A percentile compares a stretch with the other conserved stretches of the same genome.
Conservation (phyloP, 176 grass and related monocot species). For the Juncus effusus region DNA sequence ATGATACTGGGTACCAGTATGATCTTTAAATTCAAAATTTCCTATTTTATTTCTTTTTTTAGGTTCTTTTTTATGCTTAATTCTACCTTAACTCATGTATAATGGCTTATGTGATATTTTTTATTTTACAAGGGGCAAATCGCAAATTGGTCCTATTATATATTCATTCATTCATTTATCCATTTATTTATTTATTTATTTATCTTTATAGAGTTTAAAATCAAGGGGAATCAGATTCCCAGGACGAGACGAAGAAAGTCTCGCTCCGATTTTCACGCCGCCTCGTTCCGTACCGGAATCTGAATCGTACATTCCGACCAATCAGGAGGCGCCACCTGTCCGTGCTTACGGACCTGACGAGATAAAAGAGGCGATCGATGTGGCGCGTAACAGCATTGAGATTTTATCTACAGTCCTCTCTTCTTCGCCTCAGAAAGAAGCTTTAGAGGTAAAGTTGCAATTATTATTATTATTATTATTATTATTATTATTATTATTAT, state of each 20-base stretch:
- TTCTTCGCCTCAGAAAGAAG: constrained; percentile 77
- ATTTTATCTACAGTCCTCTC: constrained; percentile 88
- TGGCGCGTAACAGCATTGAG: constrained; percentile 80
- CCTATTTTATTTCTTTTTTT: not conserved
- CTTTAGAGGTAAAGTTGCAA: constrained; percentile 74
- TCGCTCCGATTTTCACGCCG: constrained; percentile 91
- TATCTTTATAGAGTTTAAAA: constrained; percentile 67
- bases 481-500: too few species aligned
- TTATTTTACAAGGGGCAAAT: too few species aligned
- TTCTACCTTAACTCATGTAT: not conserved
- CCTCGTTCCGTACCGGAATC: constrained; percentile 41
- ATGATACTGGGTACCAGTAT: too few species aligned
- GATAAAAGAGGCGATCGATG: constrained; percentile 65
- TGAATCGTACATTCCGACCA: constrained; percentile 49
- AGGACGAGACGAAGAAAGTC: constrained; percentile 68
- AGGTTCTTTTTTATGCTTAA: not conserved
- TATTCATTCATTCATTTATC: too few species aligned
- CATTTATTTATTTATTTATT: too few species aligned
- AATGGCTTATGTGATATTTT: not conserved
- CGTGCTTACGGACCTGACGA: constrained; percentile 51
- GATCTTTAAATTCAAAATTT: not conserved
- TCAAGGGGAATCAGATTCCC: constrained; percentile 82
- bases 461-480: too few species aligned
- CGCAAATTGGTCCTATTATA: too few species aligned
- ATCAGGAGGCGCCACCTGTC: constrained; percentile 55